A percentile compares a stretch with the other conserved stretches of the same genome.
Conservation (phyloP, 2,329 filamentous ascomycete species). For the Cyanodermella asteris region DNA sequence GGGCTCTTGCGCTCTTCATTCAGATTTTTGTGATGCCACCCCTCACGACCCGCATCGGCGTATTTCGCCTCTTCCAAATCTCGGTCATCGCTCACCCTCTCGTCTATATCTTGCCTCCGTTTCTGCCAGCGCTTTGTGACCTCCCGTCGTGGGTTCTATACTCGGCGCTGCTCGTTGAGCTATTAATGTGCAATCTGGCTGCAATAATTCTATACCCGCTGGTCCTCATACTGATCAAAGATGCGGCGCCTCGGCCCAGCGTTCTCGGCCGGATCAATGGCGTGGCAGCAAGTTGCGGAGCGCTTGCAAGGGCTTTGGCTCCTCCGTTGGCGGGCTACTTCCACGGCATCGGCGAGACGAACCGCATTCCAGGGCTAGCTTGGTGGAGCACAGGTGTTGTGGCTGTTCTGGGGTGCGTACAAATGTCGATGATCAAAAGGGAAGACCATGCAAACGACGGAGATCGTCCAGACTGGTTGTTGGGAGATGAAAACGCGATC, state of each 20-base stretch:
- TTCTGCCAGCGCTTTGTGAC: constrained; percentile 38
- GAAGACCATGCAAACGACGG: too few species aligned
- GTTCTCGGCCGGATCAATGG: constrained; percentile 52
- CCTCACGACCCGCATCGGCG: constrained; percentile 38
- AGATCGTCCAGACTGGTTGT: too few species aligned
- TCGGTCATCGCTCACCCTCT: constrained; percentile 45
- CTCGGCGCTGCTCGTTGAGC: constrained; percentile 40
- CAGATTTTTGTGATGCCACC: constrained; percentile 50
- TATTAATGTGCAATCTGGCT: constrained; percentile 43
- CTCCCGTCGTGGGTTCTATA: constrained; percentile 32
- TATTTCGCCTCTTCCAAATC: constrained; percentile 44
- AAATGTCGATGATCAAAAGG: constrained; percentile 32
- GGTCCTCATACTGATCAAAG: constrained; percentile 49
- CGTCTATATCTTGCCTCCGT: constrained; percentile 48
- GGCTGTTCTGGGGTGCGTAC: constrained; percentile 31
- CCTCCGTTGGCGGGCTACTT: constrained; percentile 46
- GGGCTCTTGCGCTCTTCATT: constrained; percentile 48
- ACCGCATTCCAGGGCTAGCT: constrained; percentile 37
- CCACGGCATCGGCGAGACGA: constrained; percentile 37
- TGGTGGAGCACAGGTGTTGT: constrained; percentile 39
- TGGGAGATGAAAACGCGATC: too few species aligned
- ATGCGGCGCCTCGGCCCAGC: constrained; percentile 40
- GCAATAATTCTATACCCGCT: constrained; percentile 48
- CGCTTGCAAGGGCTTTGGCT: constrained; percentile 45
- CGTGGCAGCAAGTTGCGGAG: constrained; percentile 49